These are phyloP conservation scores for Penicillium parvum DNA, from an alignment of 495 filamentous ascomycete genomes.

Conservation along the genomic window DNA sequence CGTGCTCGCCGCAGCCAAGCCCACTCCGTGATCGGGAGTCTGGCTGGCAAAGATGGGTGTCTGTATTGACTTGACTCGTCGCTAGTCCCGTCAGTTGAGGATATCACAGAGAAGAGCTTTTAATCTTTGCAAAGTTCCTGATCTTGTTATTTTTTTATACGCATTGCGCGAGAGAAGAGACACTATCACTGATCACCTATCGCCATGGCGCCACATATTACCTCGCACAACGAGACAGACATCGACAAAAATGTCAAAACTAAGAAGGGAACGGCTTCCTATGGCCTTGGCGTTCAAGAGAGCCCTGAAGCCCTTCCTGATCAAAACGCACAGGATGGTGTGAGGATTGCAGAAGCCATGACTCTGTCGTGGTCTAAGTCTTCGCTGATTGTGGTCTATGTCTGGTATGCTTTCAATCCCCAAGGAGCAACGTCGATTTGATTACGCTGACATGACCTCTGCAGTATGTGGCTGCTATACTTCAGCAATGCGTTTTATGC, in stretches of 20 bases:
- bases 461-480: constrained; percentile 38
- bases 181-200: neutral
- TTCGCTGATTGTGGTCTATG: constrained; percentile 27
- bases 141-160: too few relatives aligned
- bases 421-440: too few relatives aligned
- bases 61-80: too few relatives aligned
- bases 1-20: too few relatives aligned
- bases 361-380: constrained; percentile 29
- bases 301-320: constrained; percentile 4
- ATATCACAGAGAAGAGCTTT: too few relatives aligned
- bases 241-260: constrained; percentile 4
- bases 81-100: too few relatives aligned
- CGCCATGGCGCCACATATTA: constrained; percentile 2
- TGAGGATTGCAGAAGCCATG: constrained; percentile 32
- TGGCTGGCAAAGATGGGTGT: too few relatives aligned
- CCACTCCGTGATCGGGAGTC: too few relatives aligned
- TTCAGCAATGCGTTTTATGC: constrained; percentile 39
- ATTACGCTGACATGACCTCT: neutral
- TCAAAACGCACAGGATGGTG: constrained; percentile 27
- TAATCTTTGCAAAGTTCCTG: too few relatives aligned
- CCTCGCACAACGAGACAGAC: neutral
- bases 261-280: neutral
- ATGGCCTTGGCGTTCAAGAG: neutral
- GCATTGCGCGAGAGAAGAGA: too few relatives aligned
- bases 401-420: constrained; percentile 2